phyloP scores from a whole-genome alignment of 2,329 filamentous ascomycete species.

The Alternaria ethzedia region DNA sequence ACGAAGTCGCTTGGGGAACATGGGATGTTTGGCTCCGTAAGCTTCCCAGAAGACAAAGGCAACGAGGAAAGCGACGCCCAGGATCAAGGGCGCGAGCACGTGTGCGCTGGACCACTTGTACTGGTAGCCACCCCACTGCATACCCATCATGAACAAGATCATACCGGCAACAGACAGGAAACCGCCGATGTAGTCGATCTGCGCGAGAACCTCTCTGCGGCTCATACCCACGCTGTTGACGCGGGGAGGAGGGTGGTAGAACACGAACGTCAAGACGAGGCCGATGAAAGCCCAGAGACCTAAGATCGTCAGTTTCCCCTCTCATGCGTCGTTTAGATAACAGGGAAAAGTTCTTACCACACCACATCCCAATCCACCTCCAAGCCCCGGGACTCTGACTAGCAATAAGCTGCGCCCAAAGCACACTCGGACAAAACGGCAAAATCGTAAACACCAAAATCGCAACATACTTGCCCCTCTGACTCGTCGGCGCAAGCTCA shows the following conservation, averaged over 20 bases:
- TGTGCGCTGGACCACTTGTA: constrained; percentile 62
- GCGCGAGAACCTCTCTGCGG: constrained; percentile 30
- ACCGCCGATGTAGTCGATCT: constrained; percentile 40
- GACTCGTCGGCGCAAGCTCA: constrained; percentile 69
- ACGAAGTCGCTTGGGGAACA: constrained; percentile 49
- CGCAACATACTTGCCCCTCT: constrained; percentile 68
- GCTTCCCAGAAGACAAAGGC: constrained; percentile 58
- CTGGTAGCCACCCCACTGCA: constrained; percentile 58
- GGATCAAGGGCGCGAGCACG: constrained; percentile 61
- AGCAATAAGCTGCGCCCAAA: constrained; percentile 66
- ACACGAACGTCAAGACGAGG: constrained; percentile 56
- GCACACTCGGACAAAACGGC: constrained; percentile 66
- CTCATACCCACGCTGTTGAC: constrained; percentile 40
- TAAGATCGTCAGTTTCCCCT: background rate
- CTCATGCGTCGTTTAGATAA: background rate
- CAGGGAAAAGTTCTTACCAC: constrained; percentile 27
- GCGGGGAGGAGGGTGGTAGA: constrained; percentile 52
- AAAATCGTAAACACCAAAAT: constrained; percentile 66
- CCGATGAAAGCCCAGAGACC: constrained; percentile 59
- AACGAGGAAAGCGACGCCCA: constrained; percentile 55
- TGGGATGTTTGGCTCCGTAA: constrained; percentile 45
- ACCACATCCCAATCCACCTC: constrained; percentile 62
- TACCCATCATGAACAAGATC: constrained; percentile 38
- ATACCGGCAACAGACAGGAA: constrained; percentile 33
- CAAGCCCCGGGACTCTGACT: constrained; percentile 50